Evolutionary conservation across 176 grass and related monocot species (phyloP).

Genomic region (Musa troglodytarum): DNA sequence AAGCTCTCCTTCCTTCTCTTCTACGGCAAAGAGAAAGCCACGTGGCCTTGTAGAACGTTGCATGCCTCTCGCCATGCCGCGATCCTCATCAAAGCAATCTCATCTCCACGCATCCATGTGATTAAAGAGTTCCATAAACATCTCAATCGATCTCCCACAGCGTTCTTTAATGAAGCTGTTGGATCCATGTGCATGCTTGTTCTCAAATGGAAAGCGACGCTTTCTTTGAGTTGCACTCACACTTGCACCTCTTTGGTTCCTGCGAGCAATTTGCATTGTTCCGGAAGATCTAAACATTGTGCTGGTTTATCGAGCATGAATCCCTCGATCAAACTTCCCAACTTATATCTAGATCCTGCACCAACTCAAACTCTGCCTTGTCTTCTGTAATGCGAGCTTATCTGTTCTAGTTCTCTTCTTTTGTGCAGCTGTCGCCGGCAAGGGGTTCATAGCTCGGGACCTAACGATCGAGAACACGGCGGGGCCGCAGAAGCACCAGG

Average conservation of each 20-base stretch:
- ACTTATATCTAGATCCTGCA: neutral
- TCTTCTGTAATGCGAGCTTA: neutral
- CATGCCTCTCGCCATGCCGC: neutral
- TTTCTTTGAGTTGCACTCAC: neutral
- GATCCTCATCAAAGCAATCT: neutral
- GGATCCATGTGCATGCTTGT: neutral
- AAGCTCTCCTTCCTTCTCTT: neutral
- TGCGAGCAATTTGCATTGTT: too few species aligned
- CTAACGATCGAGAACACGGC: slow-evolving; percentile 79
- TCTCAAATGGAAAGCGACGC: neutral
- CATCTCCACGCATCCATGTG: neutral
- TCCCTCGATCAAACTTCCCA: too few species aligned
- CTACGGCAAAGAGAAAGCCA: neutral
- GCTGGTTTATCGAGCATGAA: too few species aligned
- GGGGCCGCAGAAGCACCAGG: slow-evolving; percentile 57
- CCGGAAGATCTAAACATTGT: too few species aligned
- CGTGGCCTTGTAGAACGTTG: neutral
- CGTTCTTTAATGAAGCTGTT: neutral
- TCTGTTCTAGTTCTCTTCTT: neutral
- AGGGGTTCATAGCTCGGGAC: slow-evolving; percentile 60
- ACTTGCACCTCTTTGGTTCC: too few species aligned
- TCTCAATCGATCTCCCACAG: neutral
- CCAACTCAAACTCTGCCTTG: neutral
- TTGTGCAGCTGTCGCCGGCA: slow-evolving; percentile 8
- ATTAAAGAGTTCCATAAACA: neutral